Evolutionary conservation across 352 stramenopile species (phyloP).

Genomic region (Pythium phragmitis): DNA sequence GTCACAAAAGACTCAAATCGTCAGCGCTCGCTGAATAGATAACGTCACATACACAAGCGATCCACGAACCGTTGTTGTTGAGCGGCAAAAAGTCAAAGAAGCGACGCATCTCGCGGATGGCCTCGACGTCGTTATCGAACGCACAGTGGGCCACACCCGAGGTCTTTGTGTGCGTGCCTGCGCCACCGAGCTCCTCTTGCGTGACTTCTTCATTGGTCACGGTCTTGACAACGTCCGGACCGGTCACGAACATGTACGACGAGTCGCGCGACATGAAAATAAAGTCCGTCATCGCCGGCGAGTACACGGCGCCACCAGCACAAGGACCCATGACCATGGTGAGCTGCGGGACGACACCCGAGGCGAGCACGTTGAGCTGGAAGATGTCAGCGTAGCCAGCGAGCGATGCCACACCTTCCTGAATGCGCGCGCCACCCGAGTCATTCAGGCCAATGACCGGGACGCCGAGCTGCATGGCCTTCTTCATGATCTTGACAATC

Average conservation of each 20-base stretch:
- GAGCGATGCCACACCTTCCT: slow-evolving; percentile 97
- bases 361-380: slow-evolving; percentile 98
- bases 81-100: slow-evolving; percentile 96
- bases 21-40: background rate
- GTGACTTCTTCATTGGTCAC: slow-evolving; percentile 97
- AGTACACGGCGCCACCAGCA: slow-evolving; percentile 94
- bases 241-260: slow-evolving; percentile 99
- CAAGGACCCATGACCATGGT: slow-evolving; percentile 98
- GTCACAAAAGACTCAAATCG: slow-evolving; percentile 3
- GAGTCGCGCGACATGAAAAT: slow-evolving; percentile 98
- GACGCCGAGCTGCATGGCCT: slow-evolving; percentile 93
- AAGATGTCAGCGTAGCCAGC: slow-evolving; percentile 99
- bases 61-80: slow-evolving; percentile 74
- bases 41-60: background rate
- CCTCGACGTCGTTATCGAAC: slow-evolving; percentile 97
- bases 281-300: slow-evolving; percentile 98
- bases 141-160: slow-evolving; percentile 90
- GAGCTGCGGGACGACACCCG: slow-evolving; percentile 93
- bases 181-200: slow-evolving; percentile 93
- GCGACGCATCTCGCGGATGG: slow-evolving; percentile 91
- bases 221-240: slow-evolving; percentile 97
- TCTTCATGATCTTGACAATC: slow-evolving; percentile 99
- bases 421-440: slow-evolving; percentile 96
- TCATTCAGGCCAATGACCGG: slow-evolving; percentile 99
- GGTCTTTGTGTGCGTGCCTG: slow-evolving; percentile 91